phyloP scores from a whole-genome alignment of 1,284 basidiomycete species.

The Ceraceosorus bombacis region DNA sequence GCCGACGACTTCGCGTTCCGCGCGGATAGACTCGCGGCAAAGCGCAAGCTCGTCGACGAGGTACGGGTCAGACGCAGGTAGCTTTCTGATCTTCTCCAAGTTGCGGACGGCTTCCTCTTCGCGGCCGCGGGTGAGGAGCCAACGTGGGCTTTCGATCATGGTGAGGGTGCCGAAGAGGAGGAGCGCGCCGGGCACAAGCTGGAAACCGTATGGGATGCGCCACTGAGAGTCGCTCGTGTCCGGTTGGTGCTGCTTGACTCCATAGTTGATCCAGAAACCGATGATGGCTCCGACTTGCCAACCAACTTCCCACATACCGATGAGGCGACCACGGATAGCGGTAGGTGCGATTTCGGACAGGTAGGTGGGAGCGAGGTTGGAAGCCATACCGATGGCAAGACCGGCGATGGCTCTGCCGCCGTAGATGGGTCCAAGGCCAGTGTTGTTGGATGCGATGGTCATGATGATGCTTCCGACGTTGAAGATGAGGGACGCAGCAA shows the following conservation, averaged over 20 bases:
- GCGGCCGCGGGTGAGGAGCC: slow-evolving; percentile 56
- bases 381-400: slow-evolving; percentile 49
- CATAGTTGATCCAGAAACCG: slow-evolving; percentile 48
- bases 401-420: slow-evolving; percentile 49
- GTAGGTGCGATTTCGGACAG: slow-evolving; percentile 49
- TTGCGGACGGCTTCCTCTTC: slow-evolving; percentile 35
- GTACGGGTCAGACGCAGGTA: slow-evolving; percentile 37
- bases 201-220: slow-evolving; percentile 55
- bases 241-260: slow-evolving; percentile 50
- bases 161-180: slow-evolving; percentile 49
- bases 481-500: slow-evolving; percentile 28
- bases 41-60: slow-evolving; percentile 20
- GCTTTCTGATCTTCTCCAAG: slow-evolving; percentile 32
- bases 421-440: slow-evolving; percentile 35
- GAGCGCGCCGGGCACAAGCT: slow-evolving; percentile 54
- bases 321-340: slow-evolving; percentile 54
- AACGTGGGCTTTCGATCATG: slow-evolving; percentile 59
- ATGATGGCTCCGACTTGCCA: slow-evolving; percentile 48
- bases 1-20: slow-evolving; percentile 8
- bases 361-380: slow-evolving; percentile 46
- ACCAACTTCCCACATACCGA: slow-evolving; percentile 55
- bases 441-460: slow-evolving; percentile 20
- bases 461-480: slow-evolving; percentile 37
- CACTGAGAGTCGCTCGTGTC: slow-evolving; percentile 49
- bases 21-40: slow-evolving; percentile 16